These are phyloP conservation scores for Rhizoclosmatium globosum DNA, from an alignment of 192 early-diverging fungal genomes.

Conservation along the genomic window DNA sequence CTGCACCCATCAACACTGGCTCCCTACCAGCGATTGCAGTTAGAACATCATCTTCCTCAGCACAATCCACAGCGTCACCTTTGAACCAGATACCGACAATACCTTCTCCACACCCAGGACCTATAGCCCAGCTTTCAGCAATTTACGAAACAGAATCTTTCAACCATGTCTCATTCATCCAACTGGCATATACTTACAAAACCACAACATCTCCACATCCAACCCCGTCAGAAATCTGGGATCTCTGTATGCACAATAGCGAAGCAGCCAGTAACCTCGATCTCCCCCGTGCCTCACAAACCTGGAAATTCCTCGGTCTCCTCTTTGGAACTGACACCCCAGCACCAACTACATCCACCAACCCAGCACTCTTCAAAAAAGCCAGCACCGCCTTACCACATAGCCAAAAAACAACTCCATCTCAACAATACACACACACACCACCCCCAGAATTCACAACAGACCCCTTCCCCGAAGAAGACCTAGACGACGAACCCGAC, in stretches of 20 bases:
- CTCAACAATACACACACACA: neutral
- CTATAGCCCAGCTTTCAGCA: constrained; percentile 48
- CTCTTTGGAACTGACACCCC: constrained; percentile 57
- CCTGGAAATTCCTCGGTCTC: constrained; percentile 77
- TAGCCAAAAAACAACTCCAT: neutral
- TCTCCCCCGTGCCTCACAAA: constrained; percentile 69
- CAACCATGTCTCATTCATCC: constrained; percentile 70
- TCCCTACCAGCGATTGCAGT: neutral
- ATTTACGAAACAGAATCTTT: constrained; percentile 62
- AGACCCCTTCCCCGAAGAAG: neutral
- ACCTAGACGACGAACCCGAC: constrained; percentile 12
- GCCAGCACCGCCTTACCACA: neutral
- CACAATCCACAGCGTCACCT: neutral
- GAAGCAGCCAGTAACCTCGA: constrained; percentile 70
- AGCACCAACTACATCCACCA: constrained; percentile 3
- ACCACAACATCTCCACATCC: neutral
- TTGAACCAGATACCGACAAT: neutral
- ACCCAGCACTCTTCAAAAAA: neutral
- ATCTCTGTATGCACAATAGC: neutral
- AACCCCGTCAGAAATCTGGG: neutral
- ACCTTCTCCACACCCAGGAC: constrained; percentile 31
- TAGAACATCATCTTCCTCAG: neutral
- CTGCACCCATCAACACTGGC: neutral
- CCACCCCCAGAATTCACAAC: neutral
- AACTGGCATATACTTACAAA: constrained; percentile 55